Conservation (phyloP, 768 basidiomycete genomes). For the Pulveroboletus frians region DNA sequence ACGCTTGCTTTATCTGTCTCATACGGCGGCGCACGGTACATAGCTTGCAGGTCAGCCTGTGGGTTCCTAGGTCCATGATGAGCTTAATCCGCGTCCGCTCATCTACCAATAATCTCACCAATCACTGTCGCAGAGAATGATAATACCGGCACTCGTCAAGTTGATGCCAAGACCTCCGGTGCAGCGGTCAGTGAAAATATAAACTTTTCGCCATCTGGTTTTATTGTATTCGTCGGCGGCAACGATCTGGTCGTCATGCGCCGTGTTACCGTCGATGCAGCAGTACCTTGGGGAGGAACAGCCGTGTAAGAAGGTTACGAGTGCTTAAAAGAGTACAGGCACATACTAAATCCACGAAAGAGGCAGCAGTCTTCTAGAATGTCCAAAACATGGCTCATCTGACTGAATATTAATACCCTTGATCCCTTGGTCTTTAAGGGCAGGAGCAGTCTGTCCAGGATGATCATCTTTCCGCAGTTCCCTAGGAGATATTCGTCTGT, state of each 20-base stretch:
- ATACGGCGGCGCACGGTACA: constrained; percentile 96
- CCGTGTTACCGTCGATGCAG: constrained; percentile 92
- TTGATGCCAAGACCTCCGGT: constrained; percentile 98
- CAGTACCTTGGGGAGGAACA: constrained; percentile 66
- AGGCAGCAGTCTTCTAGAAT: constrained; percentile 96
- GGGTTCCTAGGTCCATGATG: constrained; percentile 68
- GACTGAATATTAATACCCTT: constrained; percentile 93
- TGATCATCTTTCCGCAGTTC: constrained; percentile 95
- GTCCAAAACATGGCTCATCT: constrained; percentile 97
- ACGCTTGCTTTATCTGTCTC: constrained; percentile 86
- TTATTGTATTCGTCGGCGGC: constrained; percentile 98
- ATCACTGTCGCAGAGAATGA: constrained; percentile 93
- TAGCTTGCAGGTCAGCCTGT: constrained; percentile 96
- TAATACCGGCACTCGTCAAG: constrained; percentile 88
- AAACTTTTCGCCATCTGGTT: constrained; percentile 86
- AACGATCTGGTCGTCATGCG: constrained; percentile 91
- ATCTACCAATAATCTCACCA: constrained; percentile 48
- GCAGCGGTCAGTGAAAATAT: constrained; percentile 95
- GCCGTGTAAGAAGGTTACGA: constrained; percentile 1
- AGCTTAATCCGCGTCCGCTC: background rate
- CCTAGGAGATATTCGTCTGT: constrained; percentile 95
- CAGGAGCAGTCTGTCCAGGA: constrained; percentile 86
- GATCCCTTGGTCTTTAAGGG: constrained; percentile 90
- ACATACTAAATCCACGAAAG: constrained; percentile 82
- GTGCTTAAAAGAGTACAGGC: background rate